Conservation (phyloP, 345 rosid species). For the Odontarrhena argentea region DNA sequence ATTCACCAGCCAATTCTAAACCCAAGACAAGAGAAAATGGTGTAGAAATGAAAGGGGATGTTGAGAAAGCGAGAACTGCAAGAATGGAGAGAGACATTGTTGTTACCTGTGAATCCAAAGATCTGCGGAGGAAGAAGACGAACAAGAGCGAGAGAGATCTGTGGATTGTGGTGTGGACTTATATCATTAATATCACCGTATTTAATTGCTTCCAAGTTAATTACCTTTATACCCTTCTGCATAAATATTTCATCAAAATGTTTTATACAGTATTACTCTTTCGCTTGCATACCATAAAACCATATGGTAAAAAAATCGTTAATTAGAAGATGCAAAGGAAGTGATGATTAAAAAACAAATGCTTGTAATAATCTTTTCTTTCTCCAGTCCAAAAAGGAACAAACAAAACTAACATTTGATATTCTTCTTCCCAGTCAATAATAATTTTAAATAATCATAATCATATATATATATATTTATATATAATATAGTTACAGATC, state of each 20-base stretch:
- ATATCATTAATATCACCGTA: background rate
- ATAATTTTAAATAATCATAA: background rate
- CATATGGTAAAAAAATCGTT: too few species aligned
- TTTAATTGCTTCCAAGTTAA: background rate
- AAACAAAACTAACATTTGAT: slow-evolving; percentile 21
- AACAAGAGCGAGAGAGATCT: slow-evolving; percentile 18
- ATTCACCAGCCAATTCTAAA: background rate
- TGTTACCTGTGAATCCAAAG: slow-evolving; percentile 26
- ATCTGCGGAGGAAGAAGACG: slow-evolving; percentile 19
- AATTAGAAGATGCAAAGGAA: too few species aligned
- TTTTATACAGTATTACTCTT: too few species aligned
- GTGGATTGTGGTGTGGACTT: slow-evolving; percentile 1
- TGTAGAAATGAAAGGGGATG: background rate
- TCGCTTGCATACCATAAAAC: too few species aligned
- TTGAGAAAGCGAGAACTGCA: background rate
- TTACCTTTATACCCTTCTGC: background rate
- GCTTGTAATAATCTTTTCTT: background rate
- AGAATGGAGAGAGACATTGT: slow-evolving; percentile 21
- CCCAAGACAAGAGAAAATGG: background rate
- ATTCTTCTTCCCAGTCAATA: slow-evolving; percentile 13
- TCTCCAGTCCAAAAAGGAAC: background rate
- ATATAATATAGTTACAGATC: slow-evolving; percentile 17
- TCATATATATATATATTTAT: background rate
- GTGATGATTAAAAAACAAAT: background rate
- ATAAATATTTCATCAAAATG: too few species aligned